phyloP scores from a whole-genome alignment of 495 filamentous ascomycete genomes.

The Tetracladium marchalianum region DNA sequence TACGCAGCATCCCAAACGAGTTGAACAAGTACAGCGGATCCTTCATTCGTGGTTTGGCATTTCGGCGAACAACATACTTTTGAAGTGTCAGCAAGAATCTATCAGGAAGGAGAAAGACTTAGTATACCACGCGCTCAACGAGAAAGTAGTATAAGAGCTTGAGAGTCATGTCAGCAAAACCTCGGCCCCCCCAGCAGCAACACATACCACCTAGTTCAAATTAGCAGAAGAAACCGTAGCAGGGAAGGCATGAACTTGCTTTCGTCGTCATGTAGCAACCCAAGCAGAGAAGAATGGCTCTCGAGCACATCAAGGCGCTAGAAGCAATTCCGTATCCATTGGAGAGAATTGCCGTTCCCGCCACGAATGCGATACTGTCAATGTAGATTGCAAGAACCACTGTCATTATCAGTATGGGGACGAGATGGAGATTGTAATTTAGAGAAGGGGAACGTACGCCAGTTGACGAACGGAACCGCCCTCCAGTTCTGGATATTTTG shows the following conservation, averaged over 20 bases:
- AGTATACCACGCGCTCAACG: slow-evolving; percentile 41
- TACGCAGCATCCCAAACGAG: slow-evolving; percentile 41
- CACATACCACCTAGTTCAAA: slow-evolving; percentile 28
- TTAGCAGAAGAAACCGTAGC: neutral
- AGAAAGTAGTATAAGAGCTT: slow-evolving; percentile 44
- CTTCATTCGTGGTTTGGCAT: slow-evolving; percentile 29
- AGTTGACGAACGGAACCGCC: slow-evolving; percentile 33
- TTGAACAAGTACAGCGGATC: slow-evolving; percentile 43
- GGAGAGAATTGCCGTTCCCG: slow-evolving; percentile 37
- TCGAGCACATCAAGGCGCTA: slow-evolving; percentile 31
- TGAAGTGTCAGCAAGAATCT: neutral
- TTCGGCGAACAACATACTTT: slow-evolving; percentile 38
- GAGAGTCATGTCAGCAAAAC: slow-evolving; percentile 3
- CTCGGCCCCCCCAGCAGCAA: neutral
- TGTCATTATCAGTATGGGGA: slow-evolving; percentile 6
- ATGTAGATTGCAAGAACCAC: slow-evolving; percentile 41
- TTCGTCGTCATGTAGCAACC: slow-evolving; percentile 45
- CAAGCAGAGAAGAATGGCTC: slow-evolving; percentile 38
- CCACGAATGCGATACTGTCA: slow-evolving; percentile 40
- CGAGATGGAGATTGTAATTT: slow-evolving; percentile 1
- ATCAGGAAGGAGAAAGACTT: neutral
- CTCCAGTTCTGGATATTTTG: slow-evolving; percentile 24
- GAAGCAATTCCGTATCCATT: slow-evolving; percentile 37
- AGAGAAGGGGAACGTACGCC: slow-evolving; percentile 31
- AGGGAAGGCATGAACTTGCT: slow-evolving; percentile 18